A percentile compares a stretch with the other conserved stretches of the same genome.
Evolutionary conservation across 768 basidiomycete genomes (phyloP).

Genomic region (Tremella fuciformis): DNA sequence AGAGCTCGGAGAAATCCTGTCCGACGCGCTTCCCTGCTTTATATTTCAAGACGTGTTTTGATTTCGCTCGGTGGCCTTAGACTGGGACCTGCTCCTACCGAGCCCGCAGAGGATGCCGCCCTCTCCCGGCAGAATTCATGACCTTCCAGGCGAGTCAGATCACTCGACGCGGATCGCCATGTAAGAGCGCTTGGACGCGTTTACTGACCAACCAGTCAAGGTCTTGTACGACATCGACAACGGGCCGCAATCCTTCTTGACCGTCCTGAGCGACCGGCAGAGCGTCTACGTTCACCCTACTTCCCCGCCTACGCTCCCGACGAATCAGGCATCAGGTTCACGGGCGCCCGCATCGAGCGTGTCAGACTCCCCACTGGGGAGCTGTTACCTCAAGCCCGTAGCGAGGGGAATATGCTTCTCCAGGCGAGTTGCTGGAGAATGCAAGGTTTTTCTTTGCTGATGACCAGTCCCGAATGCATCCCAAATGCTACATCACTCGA

Average conservation of each 20-base stretch:
- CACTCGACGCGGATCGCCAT: slow-evolving; percentile 7
- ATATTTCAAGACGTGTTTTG: too few relatives aligned
- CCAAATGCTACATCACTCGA: slow-evolving; percentile 33
- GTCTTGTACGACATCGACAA: slow-evolving; percentile 41
- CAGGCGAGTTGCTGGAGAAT: slow-evolving; percentile 12
- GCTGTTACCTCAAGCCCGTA: slow-evolving; percentile 36
- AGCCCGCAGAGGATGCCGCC: slow-evolving; percentile 29
- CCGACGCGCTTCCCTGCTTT: too few relatives aligned
- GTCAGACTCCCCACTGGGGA: slow-evolving; percentile 18
- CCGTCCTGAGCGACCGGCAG: slow-evolving; percentile 34
- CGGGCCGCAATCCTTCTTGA: slow-evolving; percentile 37
- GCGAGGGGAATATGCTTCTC: slow-evolving; percentile 44
- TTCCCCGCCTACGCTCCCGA: not conserved
- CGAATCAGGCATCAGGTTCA: not conserved
- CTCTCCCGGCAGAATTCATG: slow-evolving; percentile 43
- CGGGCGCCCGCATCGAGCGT: not conserved
- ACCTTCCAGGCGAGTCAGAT: slow-evolving; percentile 28
- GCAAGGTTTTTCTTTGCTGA: not conserved
- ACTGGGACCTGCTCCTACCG: not conserved
- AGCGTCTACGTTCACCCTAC: slow-evolving; percentile 41
- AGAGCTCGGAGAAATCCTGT: too few relatives aligned
- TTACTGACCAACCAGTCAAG: slow-evolving; percentile 30
- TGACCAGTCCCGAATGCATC: slow-evolving; percentile 42
- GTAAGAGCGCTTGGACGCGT: not conserved
- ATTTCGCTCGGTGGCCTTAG: too few relatives aligned